Base-by-base conservation (phyloP, 331 rosid species). In the Spiraea crenata region DNA sequence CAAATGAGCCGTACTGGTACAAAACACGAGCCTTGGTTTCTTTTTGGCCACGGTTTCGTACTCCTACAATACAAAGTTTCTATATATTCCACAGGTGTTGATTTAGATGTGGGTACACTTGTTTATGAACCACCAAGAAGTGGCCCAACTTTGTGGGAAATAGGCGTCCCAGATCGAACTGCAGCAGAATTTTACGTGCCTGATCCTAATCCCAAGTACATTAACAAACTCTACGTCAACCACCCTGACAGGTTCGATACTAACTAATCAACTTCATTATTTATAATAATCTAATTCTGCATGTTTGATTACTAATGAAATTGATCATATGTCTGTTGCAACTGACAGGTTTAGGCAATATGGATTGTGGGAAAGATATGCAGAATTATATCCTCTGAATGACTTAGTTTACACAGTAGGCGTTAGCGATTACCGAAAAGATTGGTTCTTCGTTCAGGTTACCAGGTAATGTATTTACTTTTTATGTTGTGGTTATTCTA, bases 361-460 rank as follows among this genome's bases (percentile, higher is more conserved):
- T 34, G 87, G 87, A 40, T 48, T 85, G 42, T 85, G 90, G 90
- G 90, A 85, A 77, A 82, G 87, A 61, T 85, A 85, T 46, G 65
- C 85, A 46, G 87, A 85, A 5, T 20, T 85, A 9, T 77, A 80
- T 65, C 85, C 90, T 2, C 54, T 77, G 5, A 44, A 14, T 5
- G 90, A 85, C 68, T 72, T 85, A 63, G 72, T 85, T 48, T 85
- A 82, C 67, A 75, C 82, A 0, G 62, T 77, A 4, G 90, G 90
- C 17, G 61, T 63, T 5, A 67, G 65, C 5, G 87, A 85, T 37
- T 85, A 82, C 19, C 48, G 41, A 0, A 80, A 72, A 10, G 87
- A 85, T 62, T 85, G 82, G 79, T 82, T 77, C 70, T 85, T 85
- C 1, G 87, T 79, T 48, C 90, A 85, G 4, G 83, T 82, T 58